Conservation (phyloP, 768 basidiomycete genomes). For the Tricholoma bakamatsutake region DNA sequence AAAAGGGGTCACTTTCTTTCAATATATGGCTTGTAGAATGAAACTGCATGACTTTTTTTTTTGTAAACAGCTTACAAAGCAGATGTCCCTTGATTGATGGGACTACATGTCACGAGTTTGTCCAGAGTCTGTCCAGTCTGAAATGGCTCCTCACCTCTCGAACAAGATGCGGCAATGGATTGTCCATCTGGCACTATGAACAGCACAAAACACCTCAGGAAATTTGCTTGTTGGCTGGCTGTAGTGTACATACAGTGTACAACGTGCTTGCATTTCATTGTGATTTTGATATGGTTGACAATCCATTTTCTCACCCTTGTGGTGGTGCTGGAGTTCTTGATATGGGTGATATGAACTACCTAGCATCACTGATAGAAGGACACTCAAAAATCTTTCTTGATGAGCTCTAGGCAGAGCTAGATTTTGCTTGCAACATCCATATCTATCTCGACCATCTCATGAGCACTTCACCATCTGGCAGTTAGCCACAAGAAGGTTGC, state of each 20-base stretch:
- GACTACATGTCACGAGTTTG: not conserved
- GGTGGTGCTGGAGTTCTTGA: slow-evolving; percentile 10
- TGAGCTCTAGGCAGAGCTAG: slow-evolving; percentile 21
- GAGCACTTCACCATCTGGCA: slow-evolving; percentile 11
- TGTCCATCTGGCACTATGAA: not conserved
- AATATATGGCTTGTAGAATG: too few relatives aligned
- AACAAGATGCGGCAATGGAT: not conserved
- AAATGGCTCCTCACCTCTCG: not conserved
- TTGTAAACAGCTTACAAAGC: too few relatives aligned
- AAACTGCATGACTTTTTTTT: too few relatives aligned
- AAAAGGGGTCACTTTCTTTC: too few relatives aligned
- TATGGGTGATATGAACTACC: slow-evolving; percentile 16
- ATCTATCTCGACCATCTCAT: slow-evolving; percentile 24
- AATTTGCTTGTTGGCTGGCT: not conserved
- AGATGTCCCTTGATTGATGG: too few relatives aligned
- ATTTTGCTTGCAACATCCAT: slow-evolving; percentile 10
- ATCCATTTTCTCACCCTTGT: slow-evolving; percentile 14
- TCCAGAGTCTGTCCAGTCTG: not conserved
- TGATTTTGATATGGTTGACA: slow-evolving; percentile 11
- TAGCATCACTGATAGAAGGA: slow-evolving; percentile 7
- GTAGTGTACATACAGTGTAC: not conserved
- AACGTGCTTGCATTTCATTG: not conserved
- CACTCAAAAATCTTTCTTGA: slow-evolving; percentile 24
- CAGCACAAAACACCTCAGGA: not conserved
- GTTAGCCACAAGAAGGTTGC: slow-evolving; percentile 20